A percentile compares a stretch with the other conserved stretches of the same genome.
Conservation (phyloP, 768 basidiomycete genomes). For the Kwoniella dendrophila region DNA sequence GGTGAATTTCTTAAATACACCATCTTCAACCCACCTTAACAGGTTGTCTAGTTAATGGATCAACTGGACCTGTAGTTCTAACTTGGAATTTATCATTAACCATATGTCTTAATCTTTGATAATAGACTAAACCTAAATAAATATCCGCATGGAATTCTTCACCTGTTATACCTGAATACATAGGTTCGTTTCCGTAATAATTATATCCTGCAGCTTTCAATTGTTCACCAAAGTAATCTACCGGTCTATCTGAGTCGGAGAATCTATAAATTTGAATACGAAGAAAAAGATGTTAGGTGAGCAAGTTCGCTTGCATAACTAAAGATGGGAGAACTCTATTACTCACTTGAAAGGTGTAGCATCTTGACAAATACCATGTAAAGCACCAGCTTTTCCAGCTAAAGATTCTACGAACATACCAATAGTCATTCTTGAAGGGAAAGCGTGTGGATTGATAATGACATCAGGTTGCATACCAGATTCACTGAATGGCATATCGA, state of each 20-base stretch:
- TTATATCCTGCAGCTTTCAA: constrained; percentile 92
- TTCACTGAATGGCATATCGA: constrained; percentile 99
- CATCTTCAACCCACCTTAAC: constrained; percentile 71
- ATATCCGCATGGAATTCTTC: constrained; percentile 99
- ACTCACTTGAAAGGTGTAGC: constrained; percentile 95
- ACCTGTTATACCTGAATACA: constrained; percentile 99
- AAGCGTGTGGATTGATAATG: constrained; percentile 99
- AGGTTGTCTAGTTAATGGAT: constrained; percentile 91
- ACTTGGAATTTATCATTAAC: constrained; percentile 99
- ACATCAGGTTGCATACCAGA: constrained; percentile 98
- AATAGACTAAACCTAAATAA: constrained; percentile 97
- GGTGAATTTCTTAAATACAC: neutral
- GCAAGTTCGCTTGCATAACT: too few relatives aligned
- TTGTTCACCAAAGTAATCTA: constrained; percentile 96
- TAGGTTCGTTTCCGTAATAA: constrained; percentile 98
- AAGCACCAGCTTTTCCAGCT: constrained; percentile 98
- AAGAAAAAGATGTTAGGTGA: too few relatives aligned
- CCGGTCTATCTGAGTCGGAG: constrained; percentile 93
- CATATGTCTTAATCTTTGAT: constrained; percentile 98
- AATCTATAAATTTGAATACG: constrained; percentile 63
- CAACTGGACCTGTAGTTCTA: constrained; percentile 94
- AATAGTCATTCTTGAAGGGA: constrained; percentile 99
- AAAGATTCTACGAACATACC: constrained; percentile 99
- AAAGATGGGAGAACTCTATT: neutral
- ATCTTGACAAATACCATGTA: constrained; percentile 98